Percentiles rank a stretch among this genome's conserved stretches.
phyloP scores from a whole-genome alignment of 257 asterid species.

The Thymus mandschuricus region DNA sequence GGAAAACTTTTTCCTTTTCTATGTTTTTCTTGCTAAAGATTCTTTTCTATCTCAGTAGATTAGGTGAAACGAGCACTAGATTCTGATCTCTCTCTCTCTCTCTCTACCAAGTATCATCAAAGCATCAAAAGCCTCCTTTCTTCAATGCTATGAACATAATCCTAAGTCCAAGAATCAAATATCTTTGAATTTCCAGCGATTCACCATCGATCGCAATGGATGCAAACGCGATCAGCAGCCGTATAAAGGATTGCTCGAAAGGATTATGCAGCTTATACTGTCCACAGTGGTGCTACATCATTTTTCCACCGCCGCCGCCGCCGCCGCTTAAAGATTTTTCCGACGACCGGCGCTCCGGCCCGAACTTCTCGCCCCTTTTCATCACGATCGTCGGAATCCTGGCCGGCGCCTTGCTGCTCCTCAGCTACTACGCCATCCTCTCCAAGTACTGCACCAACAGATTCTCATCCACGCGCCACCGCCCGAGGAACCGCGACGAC shows the following conservation, averaged over 20 bases:
- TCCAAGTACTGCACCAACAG: conserved; percentile 45
- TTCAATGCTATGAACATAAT: not conserved
- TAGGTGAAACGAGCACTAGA: not conserved
- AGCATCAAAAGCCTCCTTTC: too few relatives aligned
- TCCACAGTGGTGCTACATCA: conserved; percentile 58
- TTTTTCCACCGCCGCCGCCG: conserved; percentile 41
- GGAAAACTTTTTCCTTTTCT: not conserved
- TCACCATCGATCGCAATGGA: not conserved
- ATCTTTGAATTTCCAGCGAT: too few relatives aligned
- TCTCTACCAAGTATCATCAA: not conserved
- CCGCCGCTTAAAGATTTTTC: conserved; percentile 40
- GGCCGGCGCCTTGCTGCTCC: conserved; percentile 50
- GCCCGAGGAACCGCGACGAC: not conserved
- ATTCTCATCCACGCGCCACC: conserved; percentile 21
- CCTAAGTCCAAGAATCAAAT: too few relatives aligned
- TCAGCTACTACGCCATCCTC: conserved; percentile 53
- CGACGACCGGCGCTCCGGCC: conserved; percentile 27
- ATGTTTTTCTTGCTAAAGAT: not conserved
- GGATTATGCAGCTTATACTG: conserved; percentile 57
- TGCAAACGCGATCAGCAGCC: conserved; percentile 36
- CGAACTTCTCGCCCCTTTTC: conserved; percentile 47
- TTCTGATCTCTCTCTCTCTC: not conserved
- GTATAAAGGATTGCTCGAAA: conserved; percentile 54
- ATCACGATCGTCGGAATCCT: conserved; percentile 50
- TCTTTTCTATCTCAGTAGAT: not conserved